These are phyloP conservation scores for Wallemia ichthyophaga DNA, from an alignment of 1,284 basidiomycete species.

Conservation along the genomic window DNA sequence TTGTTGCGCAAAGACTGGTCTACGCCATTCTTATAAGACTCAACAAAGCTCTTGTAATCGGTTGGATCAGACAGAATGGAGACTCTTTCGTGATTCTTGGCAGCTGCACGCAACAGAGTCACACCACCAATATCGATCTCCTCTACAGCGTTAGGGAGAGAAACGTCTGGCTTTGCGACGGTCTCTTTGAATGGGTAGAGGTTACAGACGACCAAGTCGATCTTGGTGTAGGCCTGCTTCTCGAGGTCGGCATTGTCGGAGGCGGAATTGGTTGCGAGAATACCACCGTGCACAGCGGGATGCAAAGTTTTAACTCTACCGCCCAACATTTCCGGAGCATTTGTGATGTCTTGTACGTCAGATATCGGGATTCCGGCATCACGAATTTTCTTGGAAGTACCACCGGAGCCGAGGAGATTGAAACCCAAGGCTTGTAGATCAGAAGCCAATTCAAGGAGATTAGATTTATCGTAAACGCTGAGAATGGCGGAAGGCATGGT, in stretches of 20 bases:
- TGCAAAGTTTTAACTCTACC: conserved; percentile 98
- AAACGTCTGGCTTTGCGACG: conserved; percentile 61
- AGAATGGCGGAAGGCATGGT: conserved; percentile 30
- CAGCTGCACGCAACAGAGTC: conserved; percentile 83
- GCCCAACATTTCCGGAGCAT: conserved; percentile 97
- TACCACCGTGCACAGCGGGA: conserved; percentile 95
- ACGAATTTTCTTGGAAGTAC: conserved; percentile 89
- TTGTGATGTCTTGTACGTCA: conserved; percentile 92
- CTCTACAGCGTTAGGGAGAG: conserved; percentile 72
- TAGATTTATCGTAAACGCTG: conserved; percentile 90
- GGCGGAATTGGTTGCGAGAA: conserved; percentile 57
- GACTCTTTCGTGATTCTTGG: conserved; percentile 90
- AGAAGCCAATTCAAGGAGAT: conserved; percentile 62
- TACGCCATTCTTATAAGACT: conserved; percentile 38
- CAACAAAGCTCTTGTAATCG: conserved; percentile 66
- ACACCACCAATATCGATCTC: conserved; percentile 99
- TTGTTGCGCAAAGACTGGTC: conserved; percentile 38
- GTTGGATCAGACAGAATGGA: conserved; percentile 71
- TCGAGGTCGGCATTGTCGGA: conserved; percentile 58
- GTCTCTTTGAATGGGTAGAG: conserved; percentile 90
- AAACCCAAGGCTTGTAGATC: conserved; percentile 54
- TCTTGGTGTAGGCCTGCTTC: conserved; percentile 53
- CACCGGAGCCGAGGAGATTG: conserved; percentile 72
- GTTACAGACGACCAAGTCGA: conserved; percentile 92
- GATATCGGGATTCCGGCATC: conserved; percentile 74